Conservation (phyloP, 2,329 filamentous ascomycete species). For the Xylaria hypoxylon region DNA sequence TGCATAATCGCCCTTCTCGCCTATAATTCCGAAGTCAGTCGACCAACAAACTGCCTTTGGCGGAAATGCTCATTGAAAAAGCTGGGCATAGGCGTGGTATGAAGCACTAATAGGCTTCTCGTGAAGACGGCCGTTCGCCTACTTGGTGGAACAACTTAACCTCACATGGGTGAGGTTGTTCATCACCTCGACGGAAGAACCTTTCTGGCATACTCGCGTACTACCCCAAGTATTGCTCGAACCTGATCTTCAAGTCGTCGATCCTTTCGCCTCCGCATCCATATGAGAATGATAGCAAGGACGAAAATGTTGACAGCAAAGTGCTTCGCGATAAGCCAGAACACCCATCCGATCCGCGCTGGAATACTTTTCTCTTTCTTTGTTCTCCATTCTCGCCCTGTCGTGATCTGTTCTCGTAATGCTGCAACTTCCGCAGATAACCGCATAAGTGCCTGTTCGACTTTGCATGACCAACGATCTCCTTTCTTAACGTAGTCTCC, state of each 20-base stretch:
- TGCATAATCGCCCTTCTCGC: neutral
- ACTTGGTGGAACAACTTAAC: neutral
- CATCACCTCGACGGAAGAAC: constrained; percentile 68
- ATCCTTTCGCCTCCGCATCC: constrained; percentile 79
- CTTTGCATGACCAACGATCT: constrained; percentile 79
- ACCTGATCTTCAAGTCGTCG: constrained; percentile 79
- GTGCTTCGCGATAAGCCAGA: constrained; percentile 79
- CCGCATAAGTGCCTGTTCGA: constrained; percentile 87
- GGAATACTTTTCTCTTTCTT: constrained; percentile 73
- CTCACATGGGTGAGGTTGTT: neutral
- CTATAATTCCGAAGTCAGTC: neutral
- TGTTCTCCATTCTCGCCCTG: constrained; percentile 76
- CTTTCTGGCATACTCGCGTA: constrained; percentile 69
- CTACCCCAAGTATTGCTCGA: constrained; percentile 68
- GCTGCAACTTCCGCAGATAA: constrained; percentile 94
- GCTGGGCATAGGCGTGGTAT: neutral
- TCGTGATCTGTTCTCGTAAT: constrained; percentile 87
- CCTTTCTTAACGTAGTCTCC: constrained; percentile 57
- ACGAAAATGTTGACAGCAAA: constrained; percentile 77
- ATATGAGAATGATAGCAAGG: constrained; percentile 73
- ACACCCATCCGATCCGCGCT: constrained; percentile 76
- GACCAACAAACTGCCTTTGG: neutral
- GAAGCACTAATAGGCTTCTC: neutral
- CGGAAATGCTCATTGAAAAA: constrained; percentile 5
- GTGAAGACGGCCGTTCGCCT: neutral